Conservation (phyloP, 176 grass and related monocot genomes). For the Carex parvula region DNA sequence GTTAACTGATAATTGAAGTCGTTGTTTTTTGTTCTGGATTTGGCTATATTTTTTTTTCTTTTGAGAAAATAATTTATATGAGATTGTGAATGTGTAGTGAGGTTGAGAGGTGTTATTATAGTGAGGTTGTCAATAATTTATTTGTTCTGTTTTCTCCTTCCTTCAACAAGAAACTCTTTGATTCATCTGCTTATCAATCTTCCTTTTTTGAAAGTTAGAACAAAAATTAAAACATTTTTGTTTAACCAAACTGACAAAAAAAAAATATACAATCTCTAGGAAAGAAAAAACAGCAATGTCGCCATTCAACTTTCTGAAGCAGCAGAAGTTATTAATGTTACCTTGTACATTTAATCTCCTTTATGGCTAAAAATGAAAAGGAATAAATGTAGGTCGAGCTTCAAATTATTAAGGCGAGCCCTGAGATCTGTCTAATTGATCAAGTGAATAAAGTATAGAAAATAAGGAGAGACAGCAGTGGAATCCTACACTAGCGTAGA, state of each 20-base stretch:
- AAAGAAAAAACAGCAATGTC: too few species aligned
- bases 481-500: too few species aligned
- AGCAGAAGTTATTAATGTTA: background rate
- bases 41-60: background rate
- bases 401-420: too few species aligned
- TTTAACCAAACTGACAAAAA: too few species aligned
- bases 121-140: background rate
- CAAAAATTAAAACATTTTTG: too few species aligned
- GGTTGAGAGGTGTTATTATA: background rate
- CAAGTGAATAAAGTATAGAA: background rate
- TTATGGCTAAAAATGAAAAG: too few species aligned
- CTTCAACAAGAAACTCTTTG: background rate
- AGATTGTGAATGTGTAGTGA: background rate
- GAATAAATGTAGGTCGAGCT: background rate
- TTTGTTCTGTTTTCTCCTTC: background rate
- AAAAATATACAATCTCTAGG: too few species aligned
- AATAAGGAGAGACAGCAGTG: too few species aligned
- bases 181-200: background rate
- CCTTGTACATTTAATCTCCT: too few species aligned
- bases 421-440: background rate
- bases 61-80: background rate
- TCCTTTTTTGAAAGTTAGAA: background rate
- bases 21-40: background rate
- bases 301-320: background rate
- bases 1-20: slow-evolving; percentile 19